Evolutionary conservation across 1,139 yeast species (phyloP), one percentile per base, ranked within the genome.

Genomic region (Debaryomyces nepalensis): DNA sequence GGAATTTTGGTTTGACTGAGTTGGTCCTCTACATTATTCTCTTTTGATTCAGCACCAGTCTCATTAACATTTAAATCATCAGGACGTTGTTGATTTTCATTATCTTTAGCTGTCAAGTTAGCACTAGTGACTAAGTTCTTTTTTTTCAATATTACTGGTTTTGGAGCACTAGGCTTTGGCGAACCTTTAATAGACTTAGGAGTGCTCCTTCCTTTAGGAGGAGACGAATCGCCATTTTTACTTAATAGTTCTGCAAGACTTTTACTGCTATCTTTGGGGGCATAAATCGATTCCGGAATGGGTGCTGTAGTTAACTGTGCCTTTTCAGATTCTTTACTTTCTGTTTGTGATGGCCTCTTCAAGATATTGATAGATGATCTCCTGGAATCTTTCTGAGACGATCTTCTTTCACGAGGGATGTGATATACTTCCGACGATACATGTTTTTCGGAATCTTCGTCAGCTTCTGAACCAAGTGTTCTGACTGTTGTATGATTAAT

Each of bases 401-500:
- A 47, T 50, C 50, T 51, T 48, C 47, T 49, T 11, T 39, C 45
- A 40, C 33, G 39, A 37, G n/a, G 51, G 48, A 11, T 53, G 41
- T 24, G 50, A 43, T 33, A 48, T 49, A 26, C 14, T 22, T 27
- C 37, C 33, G 26, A 33, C 16, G 27, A 8, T n/a, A 7, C 21
- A 9, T 36, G 18, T n/a, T 15, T 14, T 11, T 8, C 20, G 10
- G 15, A 16, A n/a, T 23, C 29, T 22, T 31, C 34, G 12, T 47
- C 51, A 11, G 51, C 58, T 11, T 55, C 59, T 12, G 64, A 59
- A 0, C 77, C 80, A 27, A 76, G 50, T 2, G 82, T 79, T 54
- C 74, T 75, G 39, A 78, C 72, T 0, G 87, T 83, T 0, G 86
- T 82, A 31, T 77, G 74, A 53, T 83, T 83, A 33, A 82, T 62